Evolutionary conservation across 1,139 yeast genomes (phyloP).

Genomic region (Suhomyces yuchorum): DNA sequence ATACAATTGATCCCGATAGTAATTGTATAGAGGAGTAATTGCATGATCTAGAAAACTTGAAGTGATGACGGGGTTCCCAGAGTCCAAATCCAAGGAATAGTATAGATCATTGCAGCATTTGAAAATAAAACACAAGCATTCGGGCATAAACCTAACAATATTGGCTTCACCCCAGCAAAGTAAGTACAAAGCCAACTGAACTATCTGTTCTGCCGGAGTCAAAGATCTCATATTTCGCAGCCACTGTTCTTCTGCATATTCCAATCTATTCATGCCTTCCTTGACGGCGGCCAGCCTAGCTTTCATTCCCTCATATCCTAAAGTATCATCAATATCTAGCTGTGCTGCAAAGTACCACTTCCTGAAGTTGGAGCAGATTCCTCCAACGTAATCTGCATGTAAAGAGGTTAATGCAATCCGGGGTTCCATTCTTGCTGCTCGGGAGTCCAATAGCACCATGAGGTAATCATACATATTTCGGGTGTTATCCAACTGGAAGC

Average conservation of each 20-base stretch:
- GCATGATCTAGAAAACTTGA: constrained; percentile 56
- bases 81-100: constrained; percentile 21
- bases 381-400: constrained; percentile 84
- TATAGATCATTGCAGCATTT: constrained; percentile 34
- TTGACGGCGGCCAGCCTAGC: background rate
- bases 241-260: constrained; percentile 51
- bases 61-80: constrained; percentile 23
- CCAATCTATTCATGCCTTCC: constrained; percentile 25
- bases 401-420: constrained; percentile 55
- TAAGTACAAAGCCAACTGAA: constrained; percentile 37
- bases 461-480: constrained; percentile 68
- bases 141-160: constrained; percentile 46
- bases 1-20: constrained; percentile 46
- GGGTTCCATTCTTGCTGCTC: constrained; percentile 66
- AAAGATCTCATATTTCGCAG: constrained; percentile 23
- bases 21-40: constrained; percentile 73
- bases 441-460: constrained; percentile 62
- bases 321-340: constrained; percentile 1
- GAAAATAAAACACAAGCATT: constrained; percentile 42
- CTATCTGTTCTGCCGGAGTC: constrained; percentile 25
- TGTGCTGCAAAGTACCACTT: constrained; percentile 94
- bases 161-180: constrained; percentile 50
- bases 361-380: constrained; percentile 85
- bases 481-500: constrained; percentile 65
- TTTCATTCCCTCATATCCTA: constrained; percentile 41